These are phyloP conservation scores for Aspergillus taichungensis DNA, from an alignment of 495 filamentous ascomycete genomes.

Conservation along the genomic window DNA sequence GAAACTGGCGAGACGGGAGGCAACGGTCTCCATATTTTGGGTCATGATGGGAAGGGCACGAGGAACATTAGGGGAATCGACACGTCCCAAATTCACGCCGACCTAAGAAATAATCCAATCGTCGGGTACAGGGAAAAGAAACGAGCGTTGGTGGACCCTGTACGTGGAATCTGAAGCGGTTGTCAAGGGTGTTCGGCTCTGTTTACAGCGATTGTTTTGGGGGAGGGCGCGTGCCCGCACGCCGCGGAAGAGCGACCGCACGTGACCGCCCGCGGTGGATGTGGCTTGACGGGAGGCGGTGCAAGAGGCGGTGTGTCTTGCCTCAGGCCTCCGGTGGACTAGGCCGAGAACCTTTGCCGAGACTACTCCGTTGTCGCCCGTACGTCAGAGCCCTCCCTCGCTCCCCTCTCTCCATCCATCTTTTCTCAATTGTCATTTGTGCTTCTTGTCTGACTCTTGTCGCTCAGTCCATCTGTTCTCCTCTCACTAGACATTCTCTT, in stretches of 20 bases:
- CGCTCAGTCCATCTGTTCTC: too few relatives aligned
- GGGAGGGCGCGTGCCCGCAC: conserved; percentile 8
- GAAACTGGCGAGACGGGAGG: conserved; percentile 70
- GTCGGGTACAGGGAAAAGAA: too few relatives aligned
- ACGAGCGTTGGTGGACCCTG: too few relatives aligned
- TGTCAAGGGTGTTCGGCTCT: conserved; percentile 16
- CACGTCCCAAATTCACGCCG: not conserved
- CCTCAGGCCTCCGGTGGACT: not conserved
- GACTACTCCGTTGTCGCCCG: not conserved
- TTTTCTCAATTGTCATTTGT: conserved; percentile 5
- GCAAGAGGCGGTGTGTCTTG: not conserved
- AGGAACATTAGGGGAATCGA: conserved; percentile 2
- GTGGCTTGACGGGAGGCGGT: not conserved
- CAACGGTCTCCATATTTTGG: conserved; percentile 50
- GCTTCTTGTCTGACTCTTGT: conserved; percentile 4
- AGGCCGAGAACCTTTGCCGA: conserved; percentile 12
- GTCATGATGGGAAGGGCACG: conserved; percentile 15
- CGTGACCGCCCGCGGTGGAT: conserved; percentile 5
- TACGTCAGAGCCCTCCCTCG: conserved; percentile 13
- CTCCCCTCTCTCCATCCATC: conserved; percentile 1
- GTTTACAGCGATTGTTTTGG: conserved; percentile 32
- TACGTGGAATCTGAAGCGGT: not conserved
- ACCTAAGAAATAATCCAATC: too few relatives aligned
- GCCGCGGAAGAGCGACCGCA: conserved; percentile 15
- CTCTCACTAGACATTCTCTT: not conserved